Base-by-base conservation (phyloP, 2,329 filamentous ascomycete genomes). In the Cryphonectria radicalis region DNA sequence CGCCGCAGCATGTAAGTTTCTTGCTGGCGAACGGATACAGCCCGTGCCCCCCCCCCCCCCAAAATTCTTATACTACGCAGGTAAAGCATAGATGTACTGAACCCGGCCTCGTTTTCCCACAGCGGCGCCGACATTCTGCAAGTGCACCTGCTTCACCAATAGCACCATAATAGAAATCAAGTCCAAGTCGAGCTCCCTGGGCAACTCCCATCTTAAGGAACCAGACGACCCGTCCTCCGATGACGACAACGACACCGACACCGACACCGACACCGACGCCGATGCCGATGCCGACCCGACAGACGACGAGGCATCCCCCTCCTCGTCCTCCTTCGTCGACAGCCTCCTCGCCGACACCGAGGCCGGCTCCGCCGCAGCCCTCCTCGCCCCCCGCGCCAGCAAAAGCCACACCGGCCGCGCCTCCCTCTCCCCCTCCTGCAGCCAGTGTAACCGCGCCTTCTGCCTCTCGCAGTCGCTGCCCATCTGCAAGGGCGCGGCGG, bases 91-190 rank as follows among this genome's bases (percentile, higher is more conserved):
- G 22, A 50, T 8, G 46, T 50, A 19, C n/a, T 35, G 35, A 37
- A 40, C 62, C 57, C 46, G 57, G 35, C 63, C 43, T 14, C 25
- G 59, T 37, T 46, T 7, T 69, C 14, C 7, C 50, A 19, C 76
- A 91, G 89, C 86, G 43, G 86, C 88, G 60, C 89, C 88, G 25
- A 88, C 87, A 1, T 91, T 91, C 79, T 91, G 89, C 84, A 91
- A 91, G 84, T 91, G 89, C 82, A 91, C 88, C 75, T 91, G 89
- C 82, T 90, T 90, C 82, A 88, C 88, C 76, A 91, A 91, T 82
- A 90, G 87, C 84, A 91, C 89, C 74, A 90, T 91, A 76, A 90
- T 91, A 77, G 72, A 73, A 10, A 73, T 73, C 32, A 73, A 70
- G 8, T 63, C 70, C 37, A 72, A 70, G 40, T 68, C 69, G 35